A percentile compares a stretch with the other conserved stretches of the same genome.
Conservation (phyloP, 116 monocot genomes). For the Papilionanthe hybrid region DNA sequence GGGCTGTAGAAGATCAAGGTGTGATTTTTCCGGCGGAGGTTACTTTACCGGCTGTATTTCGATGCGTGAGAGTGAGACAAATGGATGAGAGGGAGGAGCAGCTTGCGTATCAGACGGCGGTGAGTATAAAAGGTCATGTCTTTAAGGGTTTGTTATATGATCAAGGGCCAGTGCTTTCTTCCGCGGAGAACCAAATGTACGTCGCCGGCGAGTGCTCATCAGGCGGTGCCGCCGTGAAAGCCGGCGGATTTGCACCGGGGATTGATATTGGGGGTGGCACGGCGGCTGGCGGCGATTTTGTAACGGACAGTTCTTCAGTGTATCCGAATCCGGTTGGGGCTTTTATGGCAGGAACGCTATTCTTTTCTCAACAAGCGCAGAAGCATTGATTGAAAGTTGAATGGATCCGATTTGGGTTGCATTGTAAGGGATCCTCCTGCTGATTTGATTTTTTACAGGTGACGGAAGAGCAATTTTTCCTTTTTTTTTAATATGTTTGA, state of each 20-base stretch:
- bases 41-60: slow-evolving; percentile 75
- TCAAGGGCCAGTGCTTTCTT: slow-evolving; percentile 42
- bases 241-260: neutral
- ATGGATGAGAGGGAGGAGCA: slow-evolving; percentile 78
- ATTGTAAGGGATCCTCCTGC: too few species aligned
- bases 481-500: too few species aligned
- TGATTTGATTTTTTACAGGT: too few species aligned
- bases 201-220: slow-evolving; percentile 46
- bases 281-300: slow-evolving; percentile 18
- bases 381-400: too few species aligned
- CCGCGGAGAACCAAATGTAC: slow-evolving; percentile 4
- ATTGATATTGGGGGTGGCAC: neutral
- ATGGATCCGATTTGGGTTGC: too few species aligned
- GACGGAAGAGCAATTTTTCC: too few species aligned
- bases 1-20: slow-evolving; percentile 23
- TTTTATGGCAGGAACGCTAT: slow-evolving; percentile 67
- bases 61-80: slow-evolving; percentile 73
- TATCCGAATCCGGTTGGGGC: slow-evolving; percentile 74
- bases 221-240: neutral
- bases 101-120: slow-evolving; percentile 81
- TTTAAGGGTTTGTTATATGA: slow-evolving; percentile 93
- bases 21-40: slow-evolving; percentile 60
- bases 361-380: neutral
- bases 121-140: slow-evolving; percentile 79
- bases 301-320: slow-evolving; percentile 40